Evolutionary conservation across 345 rosid species (phyloP).

Genomic region (Melaleuca quinquenervia): DNA sequence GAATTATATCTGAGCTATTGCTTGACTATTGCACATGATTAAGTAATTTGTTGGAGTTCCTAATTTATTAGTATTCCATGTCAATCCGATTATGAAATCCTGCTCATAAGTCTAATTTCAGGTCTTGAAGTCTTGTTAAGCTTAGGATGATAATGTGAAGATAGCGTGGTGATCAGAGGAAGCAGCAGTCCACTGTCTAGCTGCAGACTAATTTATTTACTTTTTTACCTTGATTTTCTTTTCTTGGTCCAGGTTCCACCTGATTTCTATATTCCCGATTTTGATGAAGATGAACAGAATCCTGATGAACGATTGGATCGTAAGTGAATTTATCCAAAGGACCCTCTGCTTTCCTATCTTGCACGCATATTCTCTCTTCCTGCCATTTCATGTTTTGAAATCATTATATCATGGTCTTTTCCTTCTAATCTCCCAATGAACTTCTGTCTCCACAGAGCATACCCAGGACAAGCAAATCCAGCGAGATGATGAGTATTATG

Average conservation of each 20-base stretch:
- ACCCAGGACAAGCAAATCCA: conserved; percentile 81
- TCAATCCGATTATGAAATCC: neutral
- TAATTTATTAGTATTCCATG: neutral
- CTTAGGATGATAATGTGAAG: neutral
- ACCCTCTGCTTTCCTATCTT: neutral
- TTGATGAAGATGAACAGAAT: conserved; percentile 83
- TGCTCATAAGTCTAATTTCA: neutral
- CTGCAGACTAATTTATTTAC: neutral
- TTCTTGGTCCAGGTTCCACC: conserved; percentile 70
- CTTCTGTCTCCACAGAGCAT: conserved; percentile 48
- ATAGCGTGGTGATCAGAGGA: neutral
- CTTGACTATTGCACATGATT: neutral
- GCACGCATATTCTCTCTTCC: neutral
- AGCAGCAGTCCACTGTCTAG: neutral
- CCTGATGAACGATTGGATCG: conserved; percentile 83
- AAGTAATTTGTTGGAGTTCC: neutral
- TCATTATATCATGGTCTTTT: neutral
- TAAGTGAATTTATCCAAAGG: conserved; percentile 25
- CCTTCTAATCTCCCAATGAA: neutral
- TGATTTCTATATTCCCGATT: conserved; percentile 86
- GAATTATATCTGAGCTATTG: neutral
- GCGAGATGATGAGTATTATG: conserved; percentile 80
- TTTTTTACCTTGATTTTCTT: neutral
- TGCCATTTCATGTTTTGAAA: neutral
- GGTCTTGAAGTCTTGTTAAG: neutral